Evolutionary conservation across 495 filamentous ascomycete species (phyloP).

Genomic region (Extremus antarcticus): DNA sequence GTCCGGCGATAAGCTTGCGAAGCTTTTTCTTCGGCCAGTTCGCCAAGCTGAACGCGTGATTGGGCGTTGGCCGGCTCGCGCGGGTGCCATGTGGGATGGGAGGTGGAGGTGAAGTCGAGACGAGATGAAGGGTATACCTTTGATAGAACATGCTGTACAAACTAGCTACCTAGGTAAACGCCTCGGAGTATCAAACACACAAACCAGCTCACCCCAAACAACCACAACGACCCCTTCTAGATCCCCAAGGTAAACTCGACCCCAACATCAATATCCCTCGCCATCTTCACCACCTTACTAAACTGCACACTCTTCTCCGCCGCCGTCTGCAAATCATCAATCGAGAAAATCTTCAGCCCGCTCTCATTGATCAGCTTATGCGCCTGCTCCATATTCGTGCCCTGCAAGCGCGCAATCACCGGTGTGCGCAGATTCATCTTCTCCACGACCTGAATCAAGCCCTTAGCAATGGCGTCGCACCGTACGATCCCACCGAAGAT

Average conservation of each 20-base stretch:
- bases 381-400: constrained; percentile 97
- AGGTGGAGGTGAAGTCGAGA: no score
- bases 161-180: no score
- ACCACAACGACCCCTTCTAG: constrained; percentile 34
- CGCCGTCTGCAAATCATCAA: constrained; percentile 93
- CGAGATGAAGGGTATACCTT: no score
- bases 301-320: constrained; percentile 98
- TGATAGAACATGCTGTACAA: no score
- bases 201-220: no score
- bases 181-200: no score
- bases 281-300: constrained; percentile 98
- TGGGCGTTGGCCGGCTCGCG: no score
- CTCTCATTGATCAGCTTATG: constrained; percentile 94
- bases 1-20: no score
- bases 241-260: constrained; percentile 96
- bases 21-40: no score
- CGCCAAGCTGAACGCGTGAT: no score
- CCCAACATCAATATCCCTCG: constrained; percentile 93
- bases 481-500: constrained; percentile 98
- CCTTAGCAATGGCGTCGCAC: constrained; percentile 95
- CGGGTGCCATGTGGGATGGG: no score
- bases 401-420: constrained; percentile 91
- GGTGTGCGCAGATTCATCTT: constrained; percentile 90
- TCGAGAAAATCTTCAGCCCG: constrained; percentile 98
- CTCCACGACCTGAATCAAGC: constrained; percentile 86